Evolutionary conservation across 2,329 filamentous ascomycete species (phyloP).

Genomic region (Fusarium cicatricum): DNA sequence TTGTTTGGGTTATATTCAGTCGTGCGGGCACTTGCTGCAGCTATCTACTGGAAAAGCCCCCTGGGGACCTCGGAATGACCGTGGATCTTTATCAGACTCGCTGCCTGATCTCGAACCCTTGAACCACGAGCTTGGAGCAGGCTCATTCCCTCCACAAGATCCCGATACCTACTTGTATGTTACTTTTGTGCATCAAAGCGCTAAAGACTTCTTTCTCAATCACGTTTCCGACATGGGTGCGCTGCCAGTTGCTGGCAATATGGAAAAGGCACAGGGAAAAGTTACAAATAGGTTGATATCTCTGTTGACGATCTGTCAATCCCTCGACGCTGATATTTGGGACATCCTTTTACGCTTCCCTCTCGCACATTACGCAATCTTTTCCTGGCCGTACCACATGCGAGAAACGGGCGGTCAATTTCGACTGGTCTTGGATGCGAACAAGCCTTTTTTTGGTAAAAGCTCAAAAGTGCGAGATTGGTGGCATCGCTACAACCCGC

Average conservation of each 20-base stretch:
- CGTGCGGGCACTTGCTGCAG: slow-evolving; percentile 1
- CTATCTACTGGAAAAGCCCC: background rate
- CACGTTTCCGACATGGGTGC: rapidly evolving
- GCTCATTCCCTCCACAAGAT: background rate
- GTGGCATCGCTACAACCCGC: too few relatives aligned
- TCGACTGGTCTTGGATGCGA: background rate
- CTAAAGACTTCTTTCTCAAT: slow-evolving; percentile 2
- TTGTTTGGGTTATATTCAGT: background rate
- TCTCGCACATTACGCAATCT: background rate
- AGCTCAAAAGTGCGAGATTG: background rate
- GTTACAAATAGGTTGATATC: background rate
- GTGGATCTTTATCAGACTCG: too few relatives aligned
- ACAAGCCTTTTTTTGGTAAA: background rate
- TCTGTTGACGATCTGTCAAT: too few relatives aligned
- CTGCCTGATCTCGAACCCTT: too few relatives aligned
- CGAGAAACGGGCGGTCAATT: background rate
- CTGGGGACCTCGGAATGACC: too few relatives aligned
- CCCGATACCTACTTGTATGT: background rate
- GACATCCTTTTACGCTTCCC: background rate
- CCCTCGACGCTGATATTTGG: too few relatives aligned
- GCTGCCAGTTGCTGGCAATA: rapidly evolving
- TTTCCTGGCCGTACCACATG: background rate
- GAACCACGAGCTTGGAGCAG: background rate
- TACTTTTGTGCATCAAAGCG: slow-evolving; percentile 13
- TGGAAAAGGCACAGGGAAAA: background rate